phyloP scores from a whole-genome alignment of 202 grass and related monocot species.

The Sporobolus alterniflorus region DNA sequence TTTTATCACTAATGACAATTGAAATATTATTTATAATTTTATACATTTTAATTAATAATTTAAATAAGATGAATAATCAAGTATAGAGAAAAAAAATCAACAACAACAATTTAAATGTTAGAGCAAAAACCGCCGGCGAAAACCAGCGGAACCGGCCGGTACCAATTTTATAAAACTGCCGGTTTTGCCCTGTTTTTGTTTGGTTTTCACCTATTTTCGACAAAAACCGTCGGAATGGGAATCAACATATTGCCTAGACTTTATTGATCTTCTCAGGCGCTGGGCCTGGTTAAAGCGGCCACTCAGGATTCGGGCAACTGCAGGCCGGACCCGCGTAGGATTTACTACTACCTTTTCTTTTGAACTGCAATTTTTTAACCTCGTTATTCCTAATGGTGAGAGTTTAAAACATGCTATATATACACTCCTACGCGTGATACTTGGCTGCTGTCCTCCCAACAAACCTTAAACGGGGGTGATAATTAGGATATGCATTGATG shows the following conservation, averaged over 20 bases:
- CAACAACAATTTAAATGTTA: too few relatives aligned
- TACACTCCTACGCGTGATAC: not conserved
- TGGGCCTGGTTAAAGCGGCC: conserved; percentile 39
- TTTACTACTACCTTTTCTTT: not conserved
- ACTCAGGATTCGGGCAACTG: not conserved
- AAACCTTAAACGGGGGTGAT: conserved; percentile 22
- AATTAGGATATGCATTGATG: conserved; percentile 12
- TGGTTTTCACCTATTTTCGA: too few relatives aligned
- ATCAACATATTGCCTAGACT: conserved; percentile 54
- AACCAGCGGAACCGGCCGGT: too few relatives aligned
- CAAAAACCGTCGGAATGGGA: not conserved
- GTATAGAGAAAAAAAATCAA: too few relatives aligned
- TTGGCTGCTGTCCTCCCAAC: not conserved
- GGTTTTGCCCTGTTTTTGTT: too few relatives aligned
- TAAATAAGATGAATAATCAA: too few relatives aligned
- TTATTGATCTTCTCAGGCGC: conserved; percentile 30
- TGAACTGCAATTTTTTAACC: not conserved
- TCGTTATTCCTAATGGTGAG: not conserved
- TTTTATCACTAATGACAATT: too few relatives aligned
- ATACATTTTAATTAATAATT: too few relatives aligned
- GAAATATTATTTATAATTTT: too few relatives aligned
- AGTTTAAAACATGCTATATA: too few relatives aligned
- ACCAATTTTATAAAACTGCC: too few relatives aligned
- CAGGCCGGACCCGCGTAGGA: not conserved
- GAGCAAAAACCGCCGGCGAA: too few relatives aligned